Evolutionary conservation across 148 eudicot genomes (phyloP).

Genomic region (Fagopyrum tataricum): DNA sequence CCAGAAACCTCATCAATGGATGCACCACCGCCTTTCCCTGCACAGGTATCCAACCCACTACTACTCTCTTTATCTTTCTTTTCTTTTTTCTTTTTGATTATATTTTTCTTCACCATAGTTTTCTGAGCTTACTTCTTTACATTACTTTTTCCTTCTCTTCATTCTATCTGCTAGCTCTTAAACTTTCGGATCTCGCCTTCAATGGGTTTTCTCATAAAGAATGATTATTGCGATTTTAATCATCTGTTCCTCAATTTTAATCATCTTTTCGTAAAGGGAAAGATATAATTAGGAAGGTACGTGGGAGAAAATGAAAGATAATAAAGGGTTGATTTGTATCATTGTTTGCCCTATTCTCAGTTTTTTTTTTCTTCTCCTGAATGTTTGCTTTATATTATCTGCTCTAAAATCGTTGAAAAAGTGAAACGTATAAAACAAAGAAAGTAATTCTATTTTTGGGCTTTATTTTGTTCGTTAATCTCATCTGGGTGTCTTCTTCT

Average conservation of each 20-base stretch:
- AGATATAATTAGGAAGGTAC: no score
- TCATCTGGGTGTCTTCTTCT: slow-evolving; percentile 14
- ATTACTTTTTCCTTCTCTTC: neutral
- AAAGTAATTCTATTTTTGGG: neutral
- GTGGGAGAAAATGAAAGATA: neutral
- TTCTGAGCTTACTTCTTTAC: neutral
- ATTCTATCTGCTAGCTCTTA: neutral
- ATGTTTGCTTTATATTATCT: no score
- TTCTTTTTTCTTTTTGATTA: slow-evolving; percentile 3
- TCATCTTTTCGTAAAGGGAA: neutral
- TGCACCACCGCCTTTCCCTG: slow-evolving; percentile 27
- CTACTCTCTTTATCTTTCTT: neutral
- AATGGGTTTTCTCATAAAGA: neutral
- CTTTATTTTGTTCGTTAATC: slow-evolving; percentile 7
- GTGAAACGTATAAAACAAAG: neutral
- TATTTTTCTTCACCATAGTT: neutral
- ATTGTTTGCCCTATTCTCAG: neutral
- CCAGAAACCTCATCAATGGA: slow-evolving; percentile 21
- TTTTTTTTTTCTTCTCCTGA: neutral
- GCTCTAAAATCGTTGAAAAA: neutral
- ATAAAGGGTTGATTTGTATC: slow-evolving; percentile 1
- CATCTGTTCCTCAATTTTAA: neutral
- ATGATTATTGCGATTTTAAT: no score
- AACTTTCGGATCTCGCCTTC: neutral
- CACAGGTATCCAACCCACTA: slow-evolving; percentile 19